phyloP scores from a whole-genome alignment of 2,329 filamentous ascomycete species.

The Raffaelea albimanens region DNA sequence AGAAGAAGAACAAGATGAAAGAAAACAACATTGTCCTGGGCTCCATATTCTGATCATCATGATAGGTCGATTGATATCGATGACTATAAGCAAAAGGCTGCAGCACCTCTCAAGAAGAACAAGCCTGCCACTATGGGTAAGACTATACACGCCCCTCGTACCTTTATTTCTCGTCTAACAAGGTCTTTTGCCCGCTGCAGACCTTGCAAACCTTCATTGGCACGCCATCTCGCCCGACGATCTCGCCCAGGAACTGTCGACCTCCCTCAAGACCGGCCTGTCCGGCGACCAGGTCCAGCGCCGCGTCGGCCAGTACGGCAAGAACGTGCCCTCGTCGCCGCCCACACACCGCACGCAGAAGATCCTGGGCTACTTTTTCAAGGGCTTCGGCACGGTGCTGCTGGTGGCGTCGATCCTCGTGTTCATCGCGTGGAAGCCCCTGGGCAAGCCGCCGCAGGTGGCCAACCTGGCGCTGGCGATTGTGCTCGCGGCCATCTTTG shows the following conservation, averaged over 20 bases:
- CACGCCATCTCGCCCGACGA: slow-evolving; percentile 51
- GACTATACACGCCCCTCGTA: not conserved
- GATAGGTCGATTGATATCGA: slow-evolving; percentile 45
- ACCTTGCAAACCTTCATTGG: slow-evolving; percentile 57
- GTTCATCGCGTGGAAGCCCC: slow-evolving; percentile 67
- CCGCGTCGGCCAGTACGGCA: slow-evolving; percentile 51
- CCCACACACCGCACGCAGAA: slow-evolving; percentile 50
- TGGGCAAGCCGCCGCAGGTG: slow-evolving; percentile 58
- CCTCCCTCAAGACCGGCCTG: slow-evolving; percentile 48
- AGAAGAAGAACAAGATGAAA: not conserved
- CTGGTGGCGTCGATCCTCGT: slow-evolving; percentile 61
- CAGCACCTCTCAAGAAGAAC: slow-evolving; percentile 33
- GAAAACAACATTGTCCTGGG: too few species aligned
- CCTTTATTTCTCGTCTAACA: not conserved
- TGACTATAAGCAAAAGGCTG: slow-evolving; percentile 36
- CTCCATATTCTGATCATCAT: slow-evolving; percentile 6
- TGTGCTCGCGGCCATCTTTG: slow-evolving; percentile 60
- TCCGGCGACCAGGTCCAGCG: slow-evolving; percentile 46
- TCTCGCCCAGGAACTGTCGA: slow-evolving; percentile 48
- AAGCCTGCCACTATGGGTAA: slow-evolving; percentile 6
- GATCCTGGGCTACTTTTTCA: slow-evolving; percentile 63
- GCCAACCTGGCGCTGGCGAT: slow-evolving; percentile 67
- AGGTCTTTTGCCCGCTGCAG: slow-evolving; percentile 20
- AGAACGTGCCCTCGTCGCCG: slow-evolving; percentile 57
- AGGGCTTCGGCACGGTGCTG: slow-evolving; percentile 65